Conservation (phyloP, 176 grass and related monocot genomes). For the Hyparrhenia diplandra region DNA sequence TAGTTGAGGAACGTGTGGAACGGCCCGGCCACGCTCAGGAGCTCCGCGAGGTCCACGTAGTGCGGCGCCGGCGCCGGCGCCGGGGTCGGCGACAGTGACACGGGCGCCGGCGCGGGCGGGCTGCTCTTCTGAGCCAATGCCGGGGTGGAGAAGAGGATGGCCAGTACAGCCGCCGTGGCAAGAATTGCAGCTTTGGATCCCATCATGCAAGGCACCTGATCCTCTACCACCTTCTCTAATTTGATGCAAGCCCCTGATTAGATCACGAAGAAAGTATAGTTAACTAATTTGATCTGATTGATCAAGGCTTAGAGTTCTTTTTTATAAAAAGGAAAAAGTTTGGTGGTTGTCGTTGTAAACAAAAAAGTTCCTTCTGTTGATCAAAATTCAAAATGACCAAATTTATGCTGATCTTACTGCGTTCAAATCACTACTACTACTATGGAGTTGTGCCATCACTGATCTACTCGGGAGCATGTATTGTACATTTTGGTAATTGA, state of each 20-base stretch:
- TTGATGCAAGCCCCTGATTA: constrained; percentile 34
- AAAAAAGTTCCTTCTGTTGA: neutral
- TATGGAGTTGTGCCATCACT: neutral
- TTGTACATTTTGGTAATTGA: neutral
- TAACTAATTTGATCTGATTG: neutral
- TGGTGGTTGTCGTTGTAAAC: neutral
- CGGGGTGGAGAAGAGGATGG: constrained; percentile 32
- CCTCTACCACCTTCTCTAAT: no score
- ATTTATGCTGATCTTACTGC: neutral
- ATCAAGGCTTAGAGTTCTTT: neutral
- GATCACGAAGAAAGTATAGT: neutral
- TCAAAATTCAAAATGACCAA: neutral
- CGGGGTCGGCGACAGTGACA: constrained; percentile 30
- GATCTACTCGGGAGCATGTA: neutral
- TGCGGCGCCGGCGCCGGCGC: constrained; percentile 63
- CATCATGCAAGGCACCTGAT: constrained; percentile 26
- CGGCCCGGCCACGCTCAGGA: constrained; percentile 71
- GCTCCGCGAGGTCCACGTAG: constrained; percentile 66
- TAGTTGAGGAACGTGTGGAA: constrained; percentile 84
- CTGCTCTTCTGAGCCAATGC: constrained; percentile 42
- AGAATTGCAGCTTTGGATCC: constrained; percentile 27
- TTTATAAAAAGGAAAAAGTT: neutral
- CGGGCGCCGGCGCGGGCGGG: constrained; percentile 33
- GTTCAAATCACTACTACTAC: neutral
- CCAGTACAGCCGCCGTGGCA: constrained; percentile 16